Percentiles rank a stretch among this genome's conserved stretches.
These are phyloP conservation scores for Pulveroboletus ridleyi DNA, from an alignment of 1,284 basidiomycete species.

Conservation along the genomic window DNA sequence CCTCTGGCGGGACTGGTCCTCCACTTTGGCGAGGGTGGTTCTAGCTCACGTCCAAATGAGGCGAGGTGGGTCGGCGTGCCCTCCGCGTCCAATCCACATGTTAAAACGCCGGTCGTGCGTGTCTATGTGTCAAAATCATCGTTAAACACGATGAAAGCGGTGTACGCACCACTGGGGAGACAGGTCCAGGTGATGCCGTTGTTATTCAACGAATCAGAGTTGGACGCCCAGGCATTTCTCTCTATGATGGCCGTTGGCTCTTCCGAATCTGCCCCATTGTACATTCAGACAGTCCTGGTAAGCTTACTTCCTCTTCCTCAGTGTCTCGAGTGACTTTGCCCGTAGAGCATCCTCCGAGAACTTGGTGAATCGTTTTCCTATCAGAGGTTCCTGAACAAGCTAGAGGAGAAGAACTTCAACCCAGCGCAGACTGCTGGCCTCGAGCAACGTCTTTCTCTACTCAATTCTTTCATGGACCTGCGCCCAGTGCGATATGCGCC, in stretches of 20 bases:
- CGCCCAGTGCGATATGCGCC: constrained; percentile 17
- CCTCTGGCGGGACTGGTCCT: constrained; percentile 65
- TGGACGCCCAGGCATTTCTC: constrained; percentile 66
- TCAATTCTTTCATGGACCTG: constrained; percentile 53
- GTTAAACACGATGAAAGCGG: constrained; percentile 56
- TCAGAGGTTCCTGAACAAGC: constrained; percentile 46
- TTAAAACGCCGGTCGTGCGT: constrained; percentile 50
- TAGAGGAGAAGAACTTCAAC: constrained; percentile 54
- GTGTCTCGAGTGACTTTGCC: constrained; percentile 7
- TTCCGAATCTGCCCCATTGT: constrained; percentile 61
- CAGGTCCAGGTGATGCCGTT: constrained; percentile 58
- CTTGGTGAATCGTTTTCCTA: constrained; percentile 51
- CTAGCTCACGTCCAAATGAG: constrained; percentile 58
- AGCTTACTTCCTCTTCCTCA: constrained; percentile 26
- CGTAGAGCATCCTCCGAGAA: constrained; percentile 46
- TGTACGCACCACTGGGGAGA: constrained; percentile 55
- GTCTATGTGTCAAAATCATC: constrained; percentile 69
- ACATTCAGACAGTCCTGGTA: constrained; percentile 65
- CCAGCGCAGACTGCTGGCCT: constrained; percentile 54
- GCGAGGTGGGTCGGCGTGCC: constrained; percentile 60
- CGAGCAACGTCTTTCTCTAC: constrained; percentile 59
- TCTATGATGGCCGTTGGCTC: constrained; percentile 68
- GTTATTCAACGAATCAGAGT: constrained; percentile 59
- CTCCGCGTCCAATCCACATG: constrained; percentile 35
- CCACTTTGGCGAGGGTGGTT: constrained; percentile 68